Conservation (phyloP, 371 early-diverging fungal species). For the Lichtheimia ornata region DNA sequence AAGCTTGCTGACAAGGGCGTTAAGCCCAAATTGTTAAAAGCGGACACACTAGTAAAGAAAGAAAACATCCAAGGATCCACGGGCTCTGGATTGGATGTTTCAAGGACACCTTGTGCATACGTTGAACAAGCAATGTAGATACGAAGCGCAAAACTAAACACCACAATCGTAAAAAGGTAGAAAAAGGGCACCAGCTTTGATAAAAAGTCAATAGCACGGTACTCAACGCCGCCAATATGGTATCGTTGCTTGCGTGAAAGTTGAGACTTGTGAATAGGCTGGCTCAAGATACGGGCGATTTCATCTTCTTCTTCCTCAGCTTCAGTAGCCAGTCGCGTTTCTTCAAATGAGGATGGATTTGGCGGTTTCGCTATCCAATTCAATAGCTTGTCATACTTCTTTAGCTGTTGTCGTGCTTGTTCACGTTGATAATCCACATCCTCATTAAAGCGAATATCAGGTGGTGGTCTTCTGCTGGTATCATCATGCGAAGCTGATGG, state of each 20-base stretch:
- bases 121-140: constrained; percentile 33
- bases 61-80: constrained; percentile 23
- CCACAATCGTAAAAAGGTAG: constrained; percentile 25
- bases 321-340: constrained; percentile 21
- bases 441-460: not conserved
- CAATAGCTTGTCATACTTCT: not conserved
- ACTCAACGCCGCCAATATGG: constrained; percentile 42
- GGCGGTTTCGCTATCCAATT: constrained; percentile 4
- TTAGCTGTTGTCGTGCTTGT: constrained; percentile 15
- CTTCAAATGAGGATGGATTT: constrained; percentile 7
- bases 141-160: constrained; percentile 32
- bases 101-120: constrained; percentile 29
- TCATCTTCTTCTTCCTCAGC: constrained; percentile 43
- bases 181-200: constrained; percentile 31
- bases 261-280: constrained; percentile 23
- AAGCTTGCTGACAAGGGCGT: constrained; percentile 13
- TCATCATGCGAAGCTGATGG: too few species aligned
- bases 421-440: constrained; percentile 9
- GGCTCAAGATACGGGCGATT: constrained; percentile 31
- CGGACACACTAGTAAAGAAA: constrained; percentile 16
- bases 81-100: constrained; percentile 13
- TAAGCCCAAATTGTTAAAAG: constrained; percentile 20
- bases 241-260: constrained; percentile 36
- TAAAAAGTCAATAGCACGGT: constrained; percentile 38
- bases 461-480: too few species aligned